A percentile compares a stretch with the other conserved stretches of the same genome.
These are phyloP conservation scores for Boletus rufocinnamomeus DNA, from an alignment of 768 basidiomycete genomes.

Conservation along the genomic window DNA sequence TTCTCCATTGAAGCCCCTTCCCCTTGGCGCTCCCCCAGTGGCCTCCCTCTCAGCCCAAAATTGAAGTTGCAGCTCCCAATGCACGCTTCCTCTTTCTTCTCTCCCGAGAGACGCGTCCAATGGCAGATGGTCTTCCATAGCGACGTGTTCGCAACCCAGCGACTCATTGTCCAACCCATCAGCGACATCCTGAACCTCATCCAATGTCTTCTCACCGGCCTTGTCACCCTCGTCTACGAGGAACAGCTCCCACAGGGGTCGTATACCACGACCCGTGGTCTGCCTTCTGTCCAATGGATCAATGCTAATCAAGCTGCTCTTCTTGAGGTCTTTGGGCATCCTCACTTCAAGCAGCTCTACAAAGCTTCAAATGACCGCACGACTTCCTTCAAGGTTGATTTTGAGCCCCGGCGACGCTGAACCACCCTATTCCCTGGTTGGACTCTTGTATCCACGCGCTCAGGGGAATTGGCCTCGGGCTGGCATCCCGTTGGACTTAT, in stretches of 20 bases:
- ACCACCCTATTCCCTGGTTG: constrained; percentile 14
- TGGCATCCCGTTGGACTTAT: constrained; percentile 17
- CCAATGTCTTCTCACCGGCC: constrained; percentile 72
- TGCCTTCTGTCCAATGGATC: constrained; percentile 80
- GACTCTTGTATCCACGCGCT: constrained; percentile 9
- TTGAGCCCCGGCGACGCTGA: constrained; percentile 46
- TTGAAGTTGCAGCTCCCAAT: constrained; percentile 72
- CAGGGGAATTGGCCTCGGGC: constrained; percentile 16
- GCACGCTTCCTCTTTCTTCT: constrained; percentile 84
- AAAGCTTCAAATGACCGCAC: constrained; percentile 71
- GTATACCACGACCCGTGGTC: constrained; percentile 73
- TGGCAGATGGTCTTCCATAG: constrained; percentile 91
- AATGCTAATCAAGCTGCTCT: constrained; percentile 66
- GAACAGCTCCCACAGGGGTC: constrained; percentile 70
- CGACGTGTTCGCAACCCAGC: constrained; percentile 70
- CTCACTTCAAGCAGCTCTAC: constrained; percentile 72
- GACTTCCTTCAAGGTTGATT: constrained; percentile 74
- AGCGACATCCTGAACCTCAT: constrained; percentile 68
- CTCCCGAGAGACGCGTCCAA: constrained; percentile 78
- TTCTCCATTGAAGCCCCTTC: constrained; percentile 78
- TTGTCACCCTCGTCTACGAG: constrained; percentile 73
- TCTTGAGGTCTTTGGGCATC: constrained; percentile 69
- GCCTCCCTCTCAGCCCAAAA: constrained; percentile 75
- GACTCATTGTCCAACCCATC: constrained; percentile 67
- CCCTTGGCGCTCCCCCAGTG: constrained; percentile 74